A percentile compares a stretch with the other conserved stretches of the same genome.
Evolutionary conservation across 2,329 filamentous ascomycete species (phyloP).

Genomic region (Aspergillus hiratsukae): DNA sequence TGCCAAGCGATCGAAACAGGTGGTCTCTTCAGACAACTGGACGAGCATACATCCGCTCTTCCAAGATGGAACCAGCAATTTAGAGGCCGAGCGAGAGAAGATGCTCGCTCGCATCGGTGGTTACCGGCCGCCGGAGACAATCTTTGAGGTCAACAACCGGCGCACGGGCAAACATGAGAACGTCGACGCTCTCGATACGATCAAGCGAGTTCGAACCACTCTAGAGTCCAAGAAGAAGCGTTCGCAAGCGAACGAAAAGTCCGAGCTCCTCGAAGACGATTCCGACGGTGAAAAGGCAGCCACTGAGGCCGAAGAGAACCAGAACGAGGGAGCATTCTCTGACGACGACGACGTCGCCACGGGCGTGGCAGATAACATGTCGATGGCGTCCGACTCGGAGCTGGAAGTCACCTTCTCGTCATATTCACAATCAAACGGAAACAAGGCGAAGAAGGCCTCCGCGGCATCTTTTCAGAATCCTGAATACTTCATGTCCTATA

Average conservation of each 20-base stretch:
- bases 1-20: conserved; percentile 76
- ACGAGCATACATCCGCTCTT: conserved; percentile 77
- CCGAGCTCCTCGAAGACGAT: conserved; percentile 18
- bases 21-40: conserved; percentile 67
- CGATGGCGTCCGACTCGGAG: conserved; percentile 57
- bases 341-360: conserved; percentile 40
- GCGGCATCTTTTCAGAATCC: conserved; percentile 67
- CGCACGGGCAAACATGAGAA: conserved; percentile 66
- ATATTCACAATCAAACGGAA: conserved; percentile 45
- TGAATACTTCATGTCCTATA: conserved; percentile 96
- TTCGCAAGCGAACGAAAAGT: conserved; percentile 25
- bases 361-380: conserved; percentile 46
- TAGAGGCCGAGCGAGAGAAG: conserved; percentile 69
- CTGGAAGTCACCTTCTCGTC: conserved; percentile 69
- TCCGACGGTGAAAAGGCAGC: conserved; percentile 11
- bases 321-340: conserved; percentile 31
- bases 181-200: conserved; percentile 58
- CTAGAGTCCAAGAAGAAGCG: conserved; percentile 42
- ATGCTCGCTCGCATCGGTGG: conserved; percentile 87
- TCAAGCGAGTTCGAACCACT: conserved; percentile 40
- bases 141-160: conserved; percentile 88
- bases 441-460: conserved; percentile 51
- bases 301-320: conserved; percentile 25
- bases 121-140: conserved; percentile 85
- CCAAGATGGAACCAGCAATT: conserved; percentile 56